A percentile compares a stretch with the other conserved stretches of the same genome.
Evolutionary conservation across 2,329 filamentous ascomycete genomes (phyloP).

Genomic region (Fusarium sp.): DNA sequence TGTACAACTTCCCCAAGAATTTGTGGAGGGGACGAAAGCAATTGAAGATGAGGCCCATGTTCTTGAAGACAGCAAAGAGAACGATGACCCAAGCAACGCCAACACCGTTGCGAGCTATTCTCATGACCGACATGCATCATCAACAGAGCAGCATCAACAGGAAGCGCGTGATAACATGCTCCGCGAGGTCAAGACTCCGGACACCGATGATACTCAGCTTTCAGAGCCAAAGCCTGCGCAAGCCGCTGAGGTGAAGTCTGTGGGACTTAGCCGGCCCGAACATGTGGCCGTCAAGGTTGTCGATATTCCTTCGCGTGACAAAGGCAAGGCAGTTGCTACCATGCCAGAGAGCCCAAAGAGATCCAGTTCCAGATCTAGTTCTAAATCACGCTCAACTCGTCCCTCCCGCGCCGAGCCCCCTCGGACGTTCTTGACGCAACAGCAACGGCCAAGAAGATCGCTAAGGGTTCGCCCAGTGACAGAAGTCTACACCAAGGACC

Average conservation of each 20-base stretch:
- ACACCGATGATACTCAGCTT: slow-evolving; percentile 28
- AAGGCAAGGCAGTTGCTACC: slow-evolving; percentile 31
- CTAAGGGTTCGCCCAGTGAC: slow-evolving; percentile 41
- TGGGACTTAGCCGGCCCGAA: slow-evolving; percentile 18
- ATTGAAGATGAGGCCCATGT: neutral
- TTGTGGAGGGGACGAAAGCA: neutral
- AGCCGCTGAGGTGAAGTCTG: slow-evolving; percentile 21
- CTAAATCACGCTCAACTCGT: slow-evolving; percentile 22
- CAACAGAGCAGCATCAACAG: slow-evolving; percentile 1
- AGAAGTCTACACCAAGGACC: slow-evolving; percentile 45
- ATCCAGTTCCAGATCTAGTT: slow-evolving; percentile 24
- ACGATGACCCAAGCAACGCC: neutral
- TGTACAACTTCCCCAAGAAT: neutral
- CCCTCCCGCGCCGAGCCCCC: slow-evolving; percentile 38
- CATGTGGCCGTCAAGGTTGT: slow-evolving; percentile 27
- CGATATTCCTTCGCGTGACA: slow-evolving; percentile 37
- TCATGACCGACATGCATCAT: neutral
- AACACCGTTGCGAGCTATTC: neutral
- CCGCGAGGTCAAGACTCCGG: slow-evolving; percentile 18
- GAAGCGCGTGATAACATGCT: slow-evolving; percentile 12
- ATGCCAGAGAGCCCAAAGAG: slow-evolving; percentile 27
- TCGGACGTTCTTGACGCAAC: slow-evolving; percentile 43
- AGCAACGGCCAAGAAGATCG: slow-evolving; percentile 38
- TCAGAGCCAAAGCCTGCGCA: slow-evolving; percentile 26
- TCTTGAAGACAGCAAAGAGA: slow-evolving; percentile 8